phyloP scores from a whole-genome alignment of 1,139 yeast species.

The Lodderomyces oxycetoniae region DNA sequence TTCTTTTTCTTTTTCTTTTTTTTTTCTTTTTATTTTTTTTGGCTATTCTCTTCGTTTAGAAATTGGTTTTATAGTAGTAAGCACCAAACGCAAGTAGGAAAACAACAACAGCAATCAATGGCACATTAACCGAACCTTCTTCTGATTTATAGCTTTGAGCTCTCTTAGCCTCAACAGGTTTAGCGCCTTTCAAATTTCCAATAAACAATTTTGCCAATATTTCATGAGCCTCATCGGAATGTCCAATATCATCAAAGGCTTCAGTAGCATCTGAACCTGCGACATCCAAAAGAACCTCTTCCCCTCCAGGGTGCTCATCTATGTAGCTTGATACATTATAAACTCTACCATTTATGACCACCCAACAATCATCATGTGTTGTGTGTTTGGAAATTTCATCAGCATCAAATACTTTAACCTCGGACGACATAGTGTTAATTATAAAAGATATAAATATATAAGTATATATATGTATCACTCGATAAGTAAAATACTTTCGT shows the following conservation, averaged over 20 bases:
- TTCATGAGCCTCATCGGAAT: constrained; percentile 91
- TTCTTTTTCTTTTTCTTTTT: no score
- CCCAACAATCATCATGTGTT: constrained; percentile 78
- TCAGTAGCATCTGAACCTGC: constrained; percentile 95
- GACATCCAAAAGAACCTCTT: constrained; percentile 85
- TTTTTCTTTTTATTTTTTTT: no score
- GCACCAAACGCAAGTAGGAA: constrained; percentile 55
- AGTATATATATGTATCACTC: neutral
- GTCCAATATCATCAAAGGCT: constrained; percentile 95
- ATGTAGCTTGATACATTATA: constrained; percentile 79
- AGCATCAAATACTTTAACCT: constrained; percentile 14
- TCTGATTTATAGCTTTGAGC: constrained; percentile 16
- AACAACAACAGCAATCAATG: constrained; percentile 44
- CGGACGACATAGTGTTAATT: constrained; percentile 25
- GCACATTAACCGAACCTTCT: constrained; percentile 25
- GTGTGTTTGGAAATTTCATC: constrained; percentile 80
- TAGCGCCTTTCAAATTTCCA: constrained; percentile 55
- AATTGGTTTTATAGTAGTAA: constrained; percentile 33
- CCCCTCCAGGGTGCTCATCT: constrained; percentile 98
- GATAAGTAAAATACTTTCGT: no score
- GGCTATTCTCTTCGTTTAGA: constrained; percentile 1
- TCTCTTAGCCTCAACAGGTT: constrained; percentile 11
- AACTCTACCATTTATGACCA: constrained; percentile 85
- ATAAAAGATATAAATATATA: neutral
- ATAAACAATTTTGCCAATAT: constrained; percentile 62